Base-by-base conservation (phyloP, 2,329 filamentous ascomycete species). In the Ceratocystis alfenasii region DNA sequence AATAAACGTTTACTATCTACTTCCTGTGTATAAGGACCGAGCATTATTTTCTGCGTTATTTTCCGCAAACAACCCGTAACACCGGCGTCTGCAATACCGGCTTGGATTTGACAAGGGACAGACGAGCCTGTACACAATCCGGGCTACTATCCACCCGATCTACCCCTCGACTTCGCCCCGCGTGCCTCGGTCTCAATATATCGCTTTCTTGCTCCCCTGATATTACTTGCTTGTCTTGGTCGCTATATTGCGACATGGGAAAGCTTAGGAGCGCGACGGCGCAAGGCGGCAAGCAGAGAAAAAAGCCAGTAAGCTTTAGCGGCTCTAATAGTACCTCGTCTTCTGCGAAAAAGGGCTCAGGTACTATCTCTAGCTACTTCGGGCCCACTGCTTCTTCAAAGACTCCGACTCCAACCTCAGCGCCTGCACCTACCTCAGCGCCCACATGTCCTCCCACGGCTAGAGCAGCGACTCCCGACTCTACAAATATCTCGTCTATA, bases 291-390 rank as follows among this genome's bases (percentile, higher is more conserved):
- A 53, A 22, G n/a, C 46, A 64, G 33, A 55, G 20, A 1, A 59
- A 59, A 15, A 30, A 30, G 17, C n/a, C 55, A 5, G 25, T 28
- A 2, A 1, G 10, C 8, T 28, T 12, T 17, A 28, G 48, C 5
- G 5, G 48, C 48, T 25, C 10, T 28, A 15, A 28, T 28, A 25
- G 22, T 25, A n/a, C 55, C n/a, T 17, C 17, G 55, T 30, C 55
- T 36, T 5, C 55, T 33, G 28, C 55, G 15, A 59, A 25, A 59
- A 59, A 59, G 17, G 5, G 55, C 25, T 44, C 53, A 30, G 30
- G 62, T 33, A 53, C n/a, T 3, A 64, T 63, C 2, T 63, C 45
- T 7, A 15, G n/a, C 45, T 63, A 63, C 41, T 63, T 63, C 45
- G 50, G 36, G 45, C 8, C 41, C 20, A 3, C 8, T 22, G 22